Evolutionary conservation across 2,329 filamentous ascomycete species (phyloP).

Genomic region (Penicillium rolfsii): DNA sequence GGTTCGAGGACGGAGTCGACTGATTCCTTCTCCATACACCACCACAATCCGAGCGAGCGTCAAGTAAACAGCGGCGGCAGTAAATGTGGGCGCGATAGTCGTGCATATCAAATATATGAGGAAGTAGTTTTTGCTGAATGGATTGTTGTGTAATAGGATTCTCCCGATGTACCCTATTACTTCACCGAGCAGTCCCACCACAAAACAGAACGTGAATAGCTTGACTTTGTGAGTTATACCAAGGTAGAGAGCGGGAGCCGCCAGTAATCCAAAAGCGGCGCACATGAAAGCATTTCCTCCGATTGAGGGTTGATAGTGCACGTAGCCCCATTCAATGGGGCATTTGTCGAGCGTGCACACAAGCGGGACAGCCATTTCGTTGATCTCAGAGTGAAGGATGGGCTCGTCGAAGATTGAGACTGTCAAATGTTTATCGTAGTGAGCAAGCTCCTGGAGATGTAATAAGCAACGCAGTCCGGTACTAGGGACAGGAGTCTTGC

Average conservation of each 20-base stretch:
- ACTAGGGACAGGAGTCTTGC: not conserved
- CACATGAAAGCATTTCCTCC: slow-evolving; percentile 3
- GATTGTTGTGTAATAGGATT: slow-evolving; percentile 2
- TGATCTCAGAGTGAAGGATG: not conserved
- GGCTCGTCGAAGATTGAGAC: not conserved
- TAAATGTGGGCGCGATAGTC: slow-evolving; percentile 5
- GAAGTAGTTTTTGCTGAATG: slow-evolving; percentile 1
- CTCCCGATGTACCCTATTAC: not conserved
- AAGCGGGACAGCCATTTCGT: slow-evolving; percentile 1
- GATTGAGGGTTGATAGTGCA: slow-evolving; percentile 7
- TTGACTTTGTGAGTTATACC: slow-evolving; percentile 7
- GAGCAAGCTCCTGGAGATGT: not conserved
- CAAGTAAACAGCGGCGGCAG: slow-evolving; percentile 1
- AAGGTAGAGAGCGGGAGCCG: slow-evolving; percentile 1
- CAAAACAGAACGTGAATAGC: slow-evolving; percentile 7
- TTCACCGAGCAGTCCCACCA: slow-evolving; percentile 6
- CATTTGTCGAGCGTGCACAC: slow-evolving; percentile 1
- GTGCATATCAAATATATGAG: slow-evolving; percentile 7
- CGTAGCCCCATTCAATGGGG: slow-evolving; percentile 7
- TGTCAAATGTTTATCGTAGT: not conserved
- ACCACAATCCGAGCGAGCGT: slow-evolving; percentile 7
- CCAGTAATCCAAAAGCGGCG: slow-evolving; percentile 2
- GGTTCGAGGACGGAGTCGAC: slow-evolving; percentile 5
- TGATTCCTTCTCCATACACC: slow-evolving; percentile 1
- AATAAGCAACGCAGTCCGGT: not conserved